Base-by-base conservation (phyloP, 1,139 yeast species). In the Kazachstania sp. region DNA sequence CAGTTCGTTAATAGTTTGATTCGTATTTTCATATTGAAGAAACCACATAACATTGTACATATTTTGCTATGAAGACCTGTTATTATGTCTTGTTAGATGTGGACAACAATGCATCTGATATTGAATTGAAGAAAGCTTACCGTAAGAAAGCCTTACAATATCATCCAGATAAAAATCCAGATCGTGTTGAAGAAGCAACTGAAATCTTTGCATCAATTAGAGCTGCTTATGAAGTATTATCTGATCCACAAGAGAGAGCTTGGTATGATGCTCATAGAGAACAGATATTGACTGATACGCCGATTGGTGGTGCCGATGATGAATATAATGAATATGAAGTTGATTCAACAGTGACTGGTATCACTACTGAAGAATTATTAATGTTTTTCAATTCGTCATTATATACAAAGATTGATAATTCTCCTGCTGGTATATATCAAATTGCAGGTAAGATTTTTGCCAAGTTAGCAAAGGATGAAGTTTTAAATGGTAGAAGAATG, bases 141-240 rank as follows among this genome's bases (percentile, higher is more conserved):
- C 74, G 97, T 48, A 82, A 75, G 57, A 81, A 81, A 61, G 98
- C 98, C 0, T 70, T 92, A 20, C 77, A 72, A 55, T 78, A 82
- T 47, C 98, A 92, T 66, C 97, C 98, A 0, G 98, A 92, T 63
- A 92, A 92, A 65, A 90, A 88, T 61, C 86, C 86, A 2, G 79
- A 81, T 54, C 81, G 83, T 59, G 75, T 82, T 3, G 95, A 86
- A 58, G 94, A 81, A 49, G 94, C 97, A 3, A 88, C 95, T 0
- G 78, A 75, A 41, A 71, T 78, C 48, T 92, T 92, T 69, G 83
- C 95, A 8, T 75, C 81, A 51, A 82, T 92, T 3, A 77, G 95
- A 60, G 80, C 92, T 2, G 98, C 98, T 0, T 92, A 90, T 65
- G 97, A 92, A 62, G 87, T 90, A 2, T 69, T 92, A n/a, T 78